Base-by-base conservation (phyloP, 257 asterid species). In the Solanum chilense region DNA sequence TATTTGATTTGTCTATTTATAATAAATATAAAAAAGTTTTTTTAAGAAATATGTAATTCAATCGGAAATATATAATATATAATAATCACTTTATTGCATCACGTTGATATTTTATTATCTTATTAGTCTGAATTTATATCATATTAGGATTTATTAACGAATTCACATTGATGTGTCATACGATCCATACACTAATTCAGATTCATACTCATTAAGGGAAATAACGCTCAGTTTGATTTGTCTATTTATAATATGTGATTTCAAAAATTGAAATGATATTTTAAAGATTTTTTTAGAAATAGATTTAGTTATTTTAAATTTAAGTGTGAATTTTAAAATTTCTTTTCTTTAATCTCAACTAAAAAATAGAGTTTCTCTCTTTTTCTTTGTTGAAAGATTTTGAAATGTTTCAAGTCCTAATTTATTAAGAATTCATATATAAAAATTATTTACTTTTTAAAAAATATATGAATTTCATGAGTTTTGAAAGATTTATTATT, bases 401-500 rank as follows among this genome's bases (percentile, higher is more conserved):
- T 45, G 39, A 78, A 78, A 25, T 45, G 16, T 78, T 45, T 41
- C 84, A 47, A 47, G 21, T 12, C 33, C 82, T 74, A 74, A 25
- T 42, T 78, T 44, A 15, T 25, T 78, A 31, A 77, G 39, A 78
- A 27, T 78, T 15, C 7, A 44, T 27, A 16, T 25, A 27, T 25
- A 45, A n/a, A 42, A 76, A 6, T 64, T 47, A 49, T 31, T 80
- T 82, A 86, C 18, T 45, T 58, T 15, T 85, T 11, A 52, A 37
- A 37, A 16, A 64, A 31, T 52, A 82, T 86, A 86, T 89, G 52
- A 39, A 45, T 20, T 31, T 78, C 81, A 83, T 80, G 33, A 68
- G 9, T 73, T 58, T 73, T 86, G 86, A 86, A 66, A 78, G 87
- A 87, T 87, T 87, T 83, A 88, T 31, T 89, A 88, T 85, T 88